Percentiles rank a stretch among this genome's conserved stretches.
Conservation (phyloP, 257 asterid species). For the Solanum lycopersicoides region DNA sequence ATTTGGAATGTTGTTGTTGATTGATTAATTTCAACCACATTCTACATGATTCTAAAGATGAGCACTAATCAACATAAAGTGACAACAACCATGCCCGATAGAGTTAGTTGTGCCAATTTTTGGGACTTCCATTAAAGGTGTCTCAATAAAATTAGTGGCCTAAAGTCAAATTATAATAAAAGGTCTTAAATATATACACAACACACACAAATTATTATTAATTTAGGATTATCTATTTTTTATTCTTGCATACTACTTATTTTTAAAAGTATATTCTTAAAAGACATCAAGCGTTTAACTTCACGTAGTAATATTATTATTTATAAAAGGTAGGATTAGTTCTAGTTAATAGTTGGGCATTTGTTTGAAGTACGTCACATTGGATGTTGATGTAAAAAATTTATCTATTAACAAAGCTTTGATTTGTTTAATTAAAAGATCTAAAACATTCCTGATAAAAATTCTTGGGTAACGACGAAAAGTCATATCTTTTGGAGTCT, state of each 20-base stretch:
- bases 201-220: background rate
- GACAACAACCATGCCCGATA: background rate
- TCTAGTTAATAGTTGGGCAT: background rate
- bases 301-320: no score
- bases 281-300: no score
- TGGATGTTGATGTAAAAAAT: no score
- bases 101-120: background rate
- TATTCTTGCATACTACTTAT: background rate
- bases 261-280: no score
- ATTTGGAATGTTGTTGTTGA: background rate
- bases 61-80: background rate
- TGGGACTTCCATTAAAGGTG: background rate
- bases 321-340: background rate
- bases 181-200: background rate
- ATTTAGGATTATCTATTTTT: no score
- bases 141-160: background rate
- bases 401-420: no score
- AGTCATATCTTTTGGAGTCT: no score
- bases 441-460: no score
- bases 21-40: background rate
- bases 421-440: background rate
- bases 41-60: background rate
- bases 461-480: no score
- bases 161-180: background rate
- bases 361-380: background rate